Conservation (phyloP, 2,329 filamentous ascomycete genomes). For the Paramyrothecium roridum region DNA sequence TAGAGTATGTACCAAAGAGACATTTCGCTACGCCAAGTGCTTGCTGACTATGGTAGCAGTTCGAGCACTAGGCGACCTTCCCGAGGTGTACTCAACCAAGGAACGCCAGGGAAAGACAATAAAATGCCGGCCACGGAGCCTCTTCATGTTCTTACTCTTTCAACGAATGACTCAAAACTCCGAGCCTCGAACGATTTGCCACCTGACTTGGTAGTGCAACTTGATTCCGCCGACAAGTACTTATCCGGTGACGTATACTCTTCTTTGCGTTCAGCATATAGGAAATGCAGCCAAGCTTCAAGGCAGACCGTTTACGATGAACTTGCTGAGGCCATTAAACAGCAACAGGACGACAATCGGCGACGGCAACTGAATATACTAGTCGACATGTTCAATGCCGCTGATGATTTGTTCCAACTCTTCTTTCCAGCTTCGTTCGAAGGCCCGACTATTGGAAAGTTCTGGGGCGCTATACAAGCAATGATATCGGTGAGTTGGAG, state of each 20-base stretch:
- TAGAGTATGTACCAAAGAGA: background rate
- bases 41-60: no score
- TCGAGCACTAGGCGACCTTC: no score
- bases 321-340: constrained; percentile 15
- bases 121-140: constrained; percentile 5
- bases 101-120: background rate
- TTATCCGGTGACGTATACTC: constrained; percentile 19
- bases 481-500: constrained; percentile 21
- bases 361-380: background rate
- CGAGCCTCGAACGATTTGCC: background rate
- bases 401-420: constrained; percentile 35
- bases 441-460: constrained; percentile 35
- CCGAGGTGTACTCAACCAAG: no score
- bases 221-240: constrained; percentile 22
- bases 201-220: constrained; percentile 14
- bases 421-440: constrained; percentile 35
- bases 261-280: constrained; percentile 23
- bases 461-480: constrained; percentile 38
- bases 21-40: no score
- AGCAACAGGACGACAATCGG: background rate
- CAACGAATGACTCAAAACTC: background rate
- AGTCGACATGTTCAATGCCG: constrained; percentile 37
- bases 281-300: constrained; percentile 15
- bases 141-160: constrained; percentile 16
- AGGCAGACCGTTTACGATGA: constrained; percentile 17